These are phyloP conservation scores for Ogataea wickerhamii DNA, from an alignment of 805 yeast genomes.

Conservation along the genomic window DNA sequence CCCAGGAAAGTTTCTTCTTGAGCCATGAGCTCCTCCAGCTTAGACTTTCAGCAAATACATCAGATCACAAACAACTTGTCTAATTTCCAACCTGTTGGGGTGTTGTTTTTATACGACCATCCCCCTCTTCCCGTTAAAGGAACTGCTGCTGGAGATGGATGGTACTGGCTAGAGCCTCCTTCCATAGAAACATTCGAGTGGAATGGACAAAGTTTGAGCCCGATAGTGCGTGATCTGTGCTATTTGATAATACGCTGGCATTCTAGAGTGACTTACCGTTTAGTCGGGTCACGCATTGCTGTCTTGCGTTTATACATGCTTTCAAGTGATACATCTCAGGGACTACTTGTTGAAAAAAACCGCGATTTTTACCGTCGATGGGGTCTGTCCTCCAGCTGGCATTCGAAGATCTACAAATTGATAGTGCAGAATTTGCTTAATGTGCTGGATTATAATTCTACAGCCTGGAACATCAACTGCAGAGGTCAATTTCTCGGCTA, in stretches of 20 bases:
- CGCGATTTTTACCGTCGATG: slow-evolving; percentile 31
- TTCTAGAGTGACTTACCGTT: slow-evolving; percentile 43
- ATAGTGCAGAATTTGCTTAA: slow-evolving; percentile 37
- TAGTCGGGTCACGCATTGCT: slow-evolving; percentile 22
- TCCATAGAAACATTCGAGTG: slow-evolving; percentile 18
- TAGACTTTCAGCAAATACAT: slow-evolving; percentile 9
- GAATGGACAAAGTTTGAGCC: slow-evolving; percentile 6
- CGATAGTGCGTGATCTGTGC: slow-evolving; percentile 35
- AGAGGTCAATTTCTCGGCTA: slow-evolving; percentile 7
- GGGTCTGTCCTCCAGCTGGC: slow-evolving; percentile 34
- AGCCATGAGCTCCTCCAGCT: slow-evolving; percentile 2
- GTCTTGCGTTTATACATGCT: slow-evolving; percentile 45
- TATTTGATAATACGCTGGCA: slow-evolving; percentile 42
- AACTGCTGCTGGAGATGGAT: slow-evolving; percentile 38
- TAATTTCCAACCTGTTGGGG: slow-evolving; percentile 46
- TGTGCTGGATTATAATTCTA: slow-evolving; percentile 40
- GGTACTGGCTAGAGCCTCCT: slow-evolving; percentile 58
- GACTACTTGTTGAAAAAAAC: slow-evolving; percentile 33
- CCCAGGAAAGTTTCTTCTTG: too few species aligned
- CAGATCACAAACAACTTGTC: slow-evolving; percentile 38
- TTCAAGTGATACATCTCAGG: slow-evolving; percentile 41
- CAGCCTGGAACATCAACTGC: slow-evolving; percentile 35
- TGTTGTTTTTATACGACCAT: slow-evolving; percentile 39
- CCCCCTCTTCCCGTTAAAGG: slow-evolving; percentile 42
- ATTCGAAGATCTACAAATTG: slow-evolving; percentile 29